Evolutionary conservation across 176 grass and related monocot genomes (phyloP), one percentile per base, ranked within the genome.

Genomic region (Pharus latifolius): DNA sequence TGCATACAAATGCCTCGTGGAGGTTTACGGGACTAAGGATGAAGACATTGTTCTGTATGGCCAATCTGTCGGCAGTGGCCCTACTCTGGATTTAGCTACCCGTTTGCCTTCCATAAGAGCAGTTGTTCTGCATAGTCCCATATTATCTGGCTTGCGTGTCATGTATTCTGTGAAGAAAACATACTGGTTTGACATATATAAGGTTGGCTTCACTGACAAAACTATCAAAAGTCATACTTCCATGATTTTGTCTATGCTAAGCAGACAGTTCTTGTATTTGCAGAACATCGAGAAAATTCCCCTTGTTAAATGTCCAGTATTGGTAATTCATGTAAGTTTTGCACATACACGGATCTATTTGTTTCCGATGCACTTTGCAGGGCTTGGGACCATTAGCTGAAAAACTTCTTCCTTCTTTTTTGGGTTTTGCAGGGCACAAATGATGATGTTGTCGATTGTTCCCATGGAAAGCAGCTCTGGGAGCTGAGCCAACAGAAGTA

Each of bases 121-220:
- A 17, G 87, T 98, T 55, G 80, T 98, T 81, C 46, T 98, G 12
- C 95, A 98, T 43, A 90, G 90, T 43, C 71, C 95, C 28, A 86
- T 98, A 58, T 65, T 98, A 13, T 98, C 90, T 60, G 95, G 95
- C n/a, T 25, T 98, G 49, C 89, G 86, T 53, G 95, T 98, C 26
- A 86, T 98, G 87, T 98, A 98, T 56, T 75, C 87, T 26, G 68
- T 93, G 78, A 98, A 93, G 72, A 91, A 70, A 57, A 90, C 90
- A 43, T 91, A 88, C 72, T 98, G 87, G 95, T 98, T 98, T 77
- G 95, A 98, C 72, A 93, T 93, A 68, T 98, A 93, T 50, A 98
- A 98, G 95, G 95, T 98, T 55, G 56, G 32, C 42, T 35, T 87
- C 43, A 6, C 63, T 32, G 23, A 24, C 35, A 37, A 30, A 75